Percentiles rank a stretch among this genome's conserved stretches.
Conservation (phyloP, 2,329 filamentous ascomycete genomes). For the Akanthomyces dipterigenus region DNA sequence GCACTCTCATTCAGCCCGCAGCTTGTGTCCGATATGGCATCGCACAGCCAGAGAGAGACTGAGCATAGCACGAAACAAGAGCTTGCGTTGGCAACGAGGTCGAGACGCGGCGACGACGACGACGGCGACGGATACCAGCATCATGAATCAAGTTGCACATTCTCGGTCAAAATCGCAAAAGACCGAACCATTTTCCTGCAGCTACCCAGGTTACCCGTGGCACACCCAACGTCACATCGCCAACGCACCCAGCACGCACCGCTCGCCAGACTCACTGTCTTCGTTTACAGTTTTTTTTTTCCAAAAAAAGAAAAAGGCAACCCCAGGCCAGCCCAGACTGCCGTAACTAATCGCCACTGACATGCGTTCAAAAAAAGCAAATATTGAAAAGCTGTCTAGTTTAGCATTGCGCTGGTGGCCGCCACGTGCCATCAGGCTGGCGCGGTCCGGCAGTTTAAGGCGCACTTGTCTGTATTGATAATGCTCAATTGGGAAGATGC, state of each 20-base stretch:
- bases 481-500: too few species aligned
- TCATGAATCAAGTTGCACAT: background rate
- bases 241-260: background rate
- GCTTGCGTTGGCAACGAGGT: too few species aligned
- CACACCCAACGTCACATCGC: constrained; percentile 1
- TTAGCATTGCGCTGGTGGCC: background rate
- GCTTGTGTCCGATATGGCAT: background rate
- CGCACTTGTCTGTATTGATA: background rate
- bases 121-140: background rate
- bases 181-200: too few species aligned
- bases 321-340: background rate
- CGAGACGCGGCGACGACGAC: too few species aligned
- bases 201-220: background rate
- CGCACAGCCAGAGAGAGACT: background rate
- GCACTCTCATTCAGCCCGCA: background rate
- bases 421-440: background rate
- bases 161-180: too few species aligned
- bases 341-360: background rate
- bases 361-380: background rate
- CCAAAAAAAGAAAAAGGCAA: too few species aligned
- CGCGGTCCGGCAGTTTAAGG: background rate
- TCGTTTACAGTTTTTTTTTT: background rate
- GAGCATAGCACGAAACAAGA: too few species aligned
- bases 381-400: background rate
- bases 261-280: background rate